These are phyloP conservation scores for Talaromyces pinophilus DNA, from an alignment of 2,329 filamentous ascomycete genomes.

Conservation along the genomic window DNA sequence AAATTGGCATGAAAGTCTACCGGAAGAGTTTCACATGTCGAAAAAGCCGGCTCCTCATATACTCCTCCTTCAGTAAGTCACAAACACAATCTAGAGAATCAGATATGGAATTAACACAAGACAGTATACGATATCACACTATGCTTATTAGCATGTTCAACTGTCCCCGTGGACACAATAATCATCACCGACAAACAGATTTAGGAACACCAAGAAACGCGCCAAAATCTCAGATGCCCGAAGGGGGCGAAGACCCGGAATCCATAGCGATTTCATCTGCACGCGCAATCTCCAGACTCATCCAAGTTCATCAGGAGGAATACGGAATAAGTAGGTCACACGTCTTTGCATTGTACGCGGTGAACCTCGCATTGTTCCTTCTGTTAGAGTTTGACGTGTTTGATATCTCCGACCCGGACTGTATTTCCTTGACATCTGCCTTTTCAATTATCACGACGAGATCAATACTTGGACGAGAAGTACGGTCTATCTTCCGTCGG, in stretches of 20 bases:
- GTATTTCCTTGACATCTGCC: conserved; percentile 37
- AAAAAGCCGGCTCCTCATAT: conserved; percentile 37
- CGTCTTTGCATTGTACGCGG: conserved; percentile 41
- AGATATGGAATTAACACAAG: conserved; percentile 5
- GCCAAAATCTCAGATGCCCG: conserved; percentile 15
- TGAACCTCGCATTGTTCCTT: conserved; percentile 41
- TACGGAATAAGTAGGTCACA: conserved; percentile 40
- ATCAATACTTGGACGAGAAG: conserved; percentile 36
- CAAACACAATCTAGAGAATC: background rate
- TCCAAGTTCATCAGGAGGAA: conserved; percentile 36
- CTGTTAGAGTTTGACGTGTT: conserved; percentile 31
- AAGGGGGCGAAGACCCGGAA: conserved; percentile 4
- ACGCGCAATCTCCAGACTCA: conserved; percentile 34
- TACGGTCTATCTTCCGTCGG: conserved; percentile 42
- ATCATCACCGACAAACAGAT: conserved; percentile 3
- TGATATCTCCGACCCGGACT: conserved; percentile 39
- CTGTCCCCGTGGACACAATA: conserved; percentile 29
- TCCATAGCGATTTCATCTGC: conserved; percentile 34
- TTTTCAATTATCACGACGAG: conserved; percentile 39
- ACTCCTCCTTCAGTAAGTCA: conserved; percentile 34
- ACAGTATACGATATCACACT: conserved; percentile 40
- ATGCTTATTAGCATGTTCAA: conserved; percentile 40
- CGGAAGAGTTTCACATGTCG: conserved; percentile 31
- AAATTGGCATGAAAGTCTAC: conserved; percentile 36
- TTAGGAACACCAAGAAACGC: conserved; percentile 6